Evolutionary conservation across 148 eudicot genomes (phyloP), one percentile per base, ranked within the genome.

Genomic region (Talinum fruticosum): DNA sequence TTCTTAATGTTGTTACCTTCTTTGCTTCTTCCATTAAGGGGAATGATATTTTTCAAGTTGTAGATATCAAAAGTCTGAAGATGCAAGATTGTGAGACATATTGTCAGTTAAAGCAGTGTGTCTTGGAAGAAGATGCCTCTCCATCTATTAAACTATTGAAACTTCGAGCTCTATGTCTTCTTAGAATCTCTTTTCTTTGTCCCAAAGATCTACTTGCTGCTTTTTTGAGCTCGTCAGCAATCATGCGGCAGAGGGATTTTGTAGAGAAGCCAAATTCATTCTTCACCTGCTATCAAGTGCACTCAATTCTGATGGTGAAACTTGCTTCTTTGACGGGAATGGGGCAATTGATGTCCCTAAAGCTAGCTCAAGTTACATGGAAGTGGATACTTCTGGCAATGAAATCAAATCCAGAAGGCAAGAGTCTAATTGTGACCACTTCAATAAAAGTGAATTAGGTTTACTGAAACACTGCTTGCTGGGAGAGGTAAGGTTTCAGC

Each of bases 141-240:
- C 72, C 82, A 59, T 54, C 81, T 37, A 21, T 80, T 49, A 89
- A 88, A 78, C 69, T 96, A 78, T 87, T 86, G 79, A 89, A 89
- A 88, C 78, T 89, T 45, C 86, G 88, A 82, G 98, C 86, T 33
- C 76, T 91, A 75, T 80, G 90, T 84, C 82, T 93, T 78, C 87
- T 96, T 54, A 85, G 84, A 84, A 91, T 96, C 75, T 85, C 89
- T 68, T 96, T 93, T 81, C 82, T 81, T 78, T 93, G 91, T 74
- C 98, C 98, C 64, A 88, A 83, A 83, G 85, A 87, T 82, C 83
- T 86, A 71, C 87, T 96, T 85, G 82, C 84, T 69, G 87, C 95
- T 62, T 93, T 79, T 90, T 96, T 84, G 96, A 93, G 76, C 91
- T 93, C 71, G 76, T 90, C 75, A 86, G 81, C 79, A 81, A 85